Evolutionary conservation across 371 early-diverging fungal species (phyloP).

Genomic region (Lichtheimia corymbifera): DNA sequence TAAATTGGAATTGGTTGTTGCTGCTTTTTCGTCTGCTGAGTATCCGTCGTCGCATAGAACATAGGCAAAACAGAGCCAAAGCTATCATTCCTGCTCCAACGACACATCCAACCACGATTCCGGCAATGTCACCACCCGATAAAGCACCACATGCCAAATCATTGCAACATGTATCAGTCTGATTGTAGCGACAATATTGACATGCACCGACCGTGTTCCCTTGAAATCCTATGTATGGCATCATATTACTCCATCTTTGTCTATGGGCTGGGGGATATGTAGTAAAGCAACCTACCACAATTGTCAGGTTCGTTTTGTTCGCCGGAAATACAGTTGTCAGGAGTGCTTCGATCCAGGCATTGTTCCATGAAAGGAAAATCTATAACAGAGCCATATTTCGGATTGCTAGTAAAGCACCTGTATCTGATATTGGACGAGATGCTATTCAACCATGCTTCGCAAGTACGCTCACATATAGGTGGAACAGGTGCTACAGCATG

Average conservation of each 20-base stretch:
- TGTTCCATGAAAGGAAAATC: not conserved
- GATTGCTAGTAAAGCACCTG: not conserved
- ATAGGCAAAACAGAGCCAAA: conserved; percentile 22
- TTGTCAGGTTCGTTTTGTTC: conserved; percentile 37
- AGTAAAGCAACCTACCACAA: conserved; percentile 34
- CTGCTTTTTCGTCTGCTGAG: conserved; percentile 2
- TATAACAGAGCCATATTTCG: not conserved
- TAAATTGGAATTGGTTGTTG: conserved; percentile 21
- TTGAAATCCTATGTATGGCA: conserved; percentile 25
- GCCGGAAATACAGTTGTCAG: conserved; percentile 34
- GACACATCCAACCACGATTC: conserved; percentile 17
- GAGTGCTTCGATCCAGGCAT: conserved; percentile 17
- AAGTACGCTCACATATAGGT: conserved; percentile 37
- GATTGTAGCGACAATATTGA: conserved; percentile 29
- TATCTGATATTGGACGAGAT: conserved; percentile 27
- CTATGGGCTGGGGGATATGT: not conserved
- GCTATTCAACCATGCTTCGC: conserved; percentile 33
- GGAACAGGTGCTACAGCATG: conserved; percentile 31
- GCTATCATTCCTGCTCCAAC: conserved; percentile 9
- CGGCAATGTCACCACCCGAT: conserved; percentile 15
- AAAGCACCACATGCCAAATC: conserved; percentile 1
- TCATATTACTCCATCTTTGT: conserved; percentile 2
- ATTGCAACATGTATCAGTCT: conserved; percentile 35
- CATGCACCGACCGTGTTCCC: conserved; percentile 23
- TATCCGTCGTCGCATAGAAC: conserved; percentile 23